Conservation (phyloP, 23 red algal genomes). For the Agarophyton chilense region DNA sequence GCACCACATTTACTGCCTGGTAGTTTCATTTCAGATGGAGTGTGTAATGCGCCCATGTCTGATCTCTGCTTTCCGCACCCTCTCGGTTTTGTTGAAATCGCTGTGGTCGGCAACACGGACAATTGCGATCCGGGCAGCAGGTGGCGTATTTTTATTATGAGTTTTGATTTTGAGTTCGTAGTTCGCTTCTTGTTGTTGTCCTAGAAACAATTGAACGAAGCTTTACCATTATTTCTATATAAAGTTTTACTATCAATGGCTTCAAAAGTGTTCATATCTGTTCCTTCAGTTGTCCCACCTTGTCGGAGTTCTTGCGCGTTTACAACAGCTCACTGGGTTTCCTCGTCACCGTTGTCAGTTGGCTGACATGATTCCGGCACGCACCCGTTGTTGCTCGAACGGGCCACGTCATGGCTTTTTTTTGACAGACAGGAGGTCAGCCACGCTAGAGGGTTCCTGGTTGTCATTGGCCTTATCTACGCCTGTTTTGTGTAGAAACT, state of each 20-base stretch:
- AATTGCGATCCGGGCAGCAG: not conserved
- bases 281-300: too few relatives aligned
- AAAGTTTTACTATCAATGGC: not conserved
- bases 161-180: constrained; percentile 20
- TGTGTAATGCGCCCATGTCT: not conserved
- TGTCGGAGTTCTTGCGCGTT: too few relatives aligned
- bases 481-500: not conserved
- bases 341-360: not conserved
- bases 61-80: not conserved
- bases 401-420: not conserved
- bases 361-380: not conserved
- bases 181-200: not conserved
- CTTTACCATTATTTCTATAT: not conserved
- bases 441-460: not conserved
- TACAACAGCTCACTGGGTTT: not conserved
- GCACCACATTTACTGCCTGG: not conserved
- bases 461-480: not conserved
- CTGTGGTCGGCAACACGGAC: not conserved
- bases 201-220: not conserved
- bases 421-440: not conserved
- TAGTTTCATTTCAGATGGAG: not conserved
- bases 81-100: not conserved
- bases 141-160: not conserved
- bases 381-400: not conserved
- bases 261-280: not conserved